Evolutionary conservation across 2,329 filamentous ascomycete genomes (phyloP), one percentile per base, ranked within the genome.

Genomic region (Phialophora macrospora): DNA sequence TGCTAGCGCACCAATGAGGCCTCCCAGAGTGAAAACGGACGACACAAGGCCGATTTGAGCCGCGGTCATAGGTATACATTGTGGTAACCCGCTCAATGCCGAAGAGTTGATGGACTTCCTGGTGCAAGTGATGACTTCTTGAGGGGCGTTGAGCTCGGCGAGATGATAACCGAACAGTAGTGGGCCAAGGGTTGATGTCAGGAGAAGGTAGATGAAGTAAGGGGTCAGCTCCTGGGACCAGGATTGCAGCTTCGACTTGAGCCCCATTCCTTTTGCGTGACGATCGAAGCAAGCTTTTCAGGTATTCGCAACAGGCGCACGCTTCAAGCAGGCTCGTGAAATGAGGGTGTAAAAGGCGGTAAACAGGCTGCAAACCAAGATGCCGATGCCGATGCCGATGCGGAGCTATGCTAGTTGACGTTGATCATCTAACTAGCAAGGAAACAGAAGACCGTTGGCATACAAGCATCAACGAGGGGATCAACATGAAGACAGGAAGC

Each of bases 81-180:
- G 88, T 87, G 74, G 64, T 76, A 99, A 94, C 0, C 58, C 56
- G 0, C 55, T 52, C 14, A 60, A 34, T 17, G 51, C n/a, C 11
- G 95, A 98, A 78, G 96, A 90, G 8, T 74, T 75, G 68, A 85
- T 82, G 48, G 81, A 80, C 71, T 85, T 84, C 70, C 87, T 88
- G 72, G 87, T 87, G 81, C 95, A 98, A 64, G 91, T 96, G 73
- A 99, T 90, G 74, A 96, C 92, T 82, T 93, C 90, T 84, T 97
- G 90, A 8, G 95, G 95, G 8, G 94, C 92, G 77, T 99, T 99
- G 69, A 99, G 86, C 77, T 98, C 95, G 72, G 93, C 91, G 76
- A 98, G 79, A 78, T 98, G 94, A 79, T 92, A 97, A 68, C 95
- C 95, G 76, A 97, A 99, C 74, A 97, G 92, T 52, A 98, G 85